These are phyloP conservation scores for Phylloporus sp. DNA, from an alignment of 768 basidiomycete genomes.

Conservation along the genomic window DNA sequence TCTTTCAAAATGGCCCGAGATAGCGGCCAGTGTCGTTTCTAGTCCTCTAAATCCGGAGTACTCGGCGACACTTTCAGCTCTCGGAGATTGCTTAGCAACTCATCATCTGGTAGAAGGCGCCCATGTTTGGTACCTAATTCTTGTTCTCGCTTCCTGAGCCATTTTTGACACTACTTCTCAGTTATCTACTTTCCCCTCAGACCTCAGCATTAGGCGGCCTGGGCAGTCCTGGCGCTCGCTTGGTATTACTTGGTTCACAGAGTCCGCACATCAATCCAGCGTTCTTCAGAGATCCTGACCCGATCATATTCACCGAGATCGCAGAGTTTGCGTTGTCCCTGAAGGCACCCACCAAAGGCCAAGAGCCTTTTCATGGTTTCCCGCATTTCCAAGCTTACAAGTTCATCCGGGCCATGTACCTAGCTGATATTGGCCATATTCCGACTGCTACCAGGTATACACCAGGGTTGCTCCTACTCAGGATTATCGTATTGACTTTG, in stretches of 20 bases:
- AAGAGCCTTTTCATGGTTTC: conserved; percentile 78
- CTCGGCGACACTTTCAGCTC: conserved; percentile 68
- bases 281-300: conserved; percentile 64
- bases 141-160: background rate
- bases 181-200: conserved; percentile 83
- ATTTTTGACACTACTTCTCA: conserved; percentile 28
- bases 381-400: conserved; percentile 87
- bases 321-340: conserved; percentile 86
- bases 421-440: conserved; percentile 81
- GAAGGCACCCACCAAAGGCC: conserved; percentile 68
- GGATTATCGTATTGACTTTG: conserved; percentile 2
- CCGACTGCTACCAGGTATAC: conserved; percentile 70
- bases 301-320: conserved; percentile 83
- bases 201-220: conserved; percentile 69
- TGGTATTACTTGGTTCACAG: conserved; percentile 69
- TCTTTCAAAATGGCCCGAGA: conserved; percentile 79
- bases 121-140: conserved; percentile 70
- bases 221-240: conserved; percentile 60
- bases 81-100: conserved; percentile 76
- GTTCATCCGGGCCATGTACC: conserved; percentile 64
- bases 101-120: conserved; percentile 80
- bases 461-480: background rate
- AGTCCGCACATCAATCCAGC: conserved; percentile 47
- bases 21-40: conserved; percentile 75
- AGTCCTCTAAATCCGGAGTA: conserved; percentile 64